Conservation (phyloP, 2,329 filamentous ascomycete genomes). For the Esteya vermicola region DNA sequence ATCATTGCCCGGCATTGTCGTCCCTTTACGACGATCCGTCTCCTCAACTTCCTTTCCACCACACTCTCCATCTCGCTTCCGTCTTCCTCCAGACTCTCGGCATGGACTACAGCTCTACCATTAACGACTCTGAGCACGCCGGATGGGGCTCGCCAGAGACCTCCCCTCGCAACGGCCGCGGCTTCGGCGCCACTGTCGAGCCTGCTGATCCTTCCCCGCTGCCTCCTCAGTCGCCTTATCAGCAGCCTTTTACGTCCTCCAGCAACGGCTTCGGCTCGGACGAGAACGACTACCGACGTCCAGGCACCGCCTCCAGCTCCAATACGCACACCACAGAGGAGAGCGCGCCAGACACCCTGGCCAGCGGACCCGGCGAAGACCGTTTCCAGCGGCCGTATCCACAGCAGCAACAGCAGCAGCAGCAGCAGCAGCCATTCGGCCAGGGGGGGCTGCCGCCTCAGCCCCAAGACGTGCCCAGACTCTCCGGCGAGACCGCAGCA, state of each 20-base stretch:
- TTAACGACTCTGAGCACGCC: constrained; percentile 38
- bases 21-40: too few species aligned
- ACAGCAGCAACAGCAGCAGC: constrained; percentile 14
- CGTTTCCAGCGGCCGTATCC: constrained; percentile 16
- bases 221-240: constrained; percentile 27
- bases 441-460: background rate
- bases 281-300: constrained; percentile 27
- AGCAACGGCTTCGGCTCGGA: constrained; percentile 26
- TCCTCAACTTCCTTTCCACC: background rate
- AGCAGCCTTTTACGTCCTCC: constrained; percentile 18
- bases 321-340: constrained; percentile 23
- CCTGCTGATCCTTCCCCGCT: too few species aligned
- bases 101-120: constrained; percentile 46
- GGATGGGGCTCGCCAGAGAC: constrained; percentile 41
- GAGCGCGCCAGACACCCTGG: constrained; percentile 13
- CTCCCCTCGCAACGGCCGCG: constrained; percentile 31
- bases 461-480: constrained; percentile 6
- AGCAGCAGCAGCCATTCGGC: constrained; percentile 7
- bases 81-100: constrained; percentile 3
- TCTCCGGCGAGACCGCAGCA: constrained; percentile 12
- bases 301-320: constrained; percentile 31
- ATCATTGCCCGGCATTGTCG: too few species aligned
- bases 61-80: background rate
- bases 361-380: constrained; percentile 9
- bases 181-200: constrained; percentile 26